Evolutionary conservation across 768 basidiomycete species (phyloP).

Genomic region (Termitomyces eurrhizus): DNA sequence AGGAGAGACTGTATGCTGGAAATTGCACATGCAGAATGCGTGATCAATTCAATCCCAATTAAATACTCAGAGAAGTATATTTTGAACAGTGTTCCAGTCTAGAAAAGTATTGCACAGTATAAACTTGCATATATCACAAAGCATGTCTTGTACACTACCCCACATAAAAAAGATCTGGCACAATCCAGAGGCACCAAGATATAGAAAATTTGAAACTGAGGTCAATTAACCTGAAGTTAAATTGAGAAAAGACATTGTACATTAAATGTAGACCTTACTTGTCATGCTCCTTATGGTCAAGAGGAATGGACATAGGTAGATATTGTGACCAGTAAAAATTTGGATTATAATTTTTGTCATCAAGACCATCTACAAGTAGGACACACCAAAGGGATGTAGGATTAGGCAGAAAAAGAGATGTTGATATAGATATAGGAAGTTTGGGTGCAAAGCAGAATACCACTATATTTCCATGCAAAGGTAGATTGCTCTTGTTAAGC

Average conservation of each 20-base stretch:
- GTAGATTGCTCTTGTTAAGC: constrained; percentile 37
- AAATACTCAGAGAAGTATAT: no score
- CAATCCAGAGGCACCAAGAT: constrained; percentile 46
- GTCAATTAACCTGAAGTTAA: constrained; percentile 33
- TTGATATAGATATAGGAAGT: constrained; percentile 13
- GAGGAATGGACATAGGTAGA: constrained; percentile 36
- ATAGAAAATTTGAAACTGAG: constrained; percentile 46
- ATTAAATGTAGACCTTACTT: constrained; percentile 24
- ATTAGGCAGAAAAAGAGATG: constrained; percentile 35
- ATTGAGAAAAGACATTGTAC: neutral
- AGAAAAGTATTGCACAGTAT: no score
- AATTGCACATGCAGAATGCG: no score
- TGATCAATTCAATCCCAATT: no score
- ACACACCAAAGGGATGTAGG: constrained; percentile 36
- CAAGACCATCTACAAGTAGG: constrained; percentile 36
- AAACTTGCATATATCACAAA: no score
- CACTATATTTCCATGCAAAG: constrained; percentile 39
- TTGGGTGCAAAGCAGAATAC: constrained; percentile 38
- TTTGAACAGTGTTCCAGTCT: no score
- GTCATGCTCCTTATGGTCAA: constrained; percentile 42
- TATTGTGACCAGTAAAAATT: constrained; percentile 49
- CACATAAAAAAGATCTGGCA: constrained; percentile 46
- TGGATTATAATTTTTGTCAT: constrained; percentile 36
- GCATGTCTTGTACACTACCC: no score
- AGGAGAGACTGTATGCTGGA: no score